These are phyloP conservation scores for Rugonectria rugulosa DNA, from an alignment of 2,329 filamentous ascomycete genomes.

Conservation along the genomic window DNA sequence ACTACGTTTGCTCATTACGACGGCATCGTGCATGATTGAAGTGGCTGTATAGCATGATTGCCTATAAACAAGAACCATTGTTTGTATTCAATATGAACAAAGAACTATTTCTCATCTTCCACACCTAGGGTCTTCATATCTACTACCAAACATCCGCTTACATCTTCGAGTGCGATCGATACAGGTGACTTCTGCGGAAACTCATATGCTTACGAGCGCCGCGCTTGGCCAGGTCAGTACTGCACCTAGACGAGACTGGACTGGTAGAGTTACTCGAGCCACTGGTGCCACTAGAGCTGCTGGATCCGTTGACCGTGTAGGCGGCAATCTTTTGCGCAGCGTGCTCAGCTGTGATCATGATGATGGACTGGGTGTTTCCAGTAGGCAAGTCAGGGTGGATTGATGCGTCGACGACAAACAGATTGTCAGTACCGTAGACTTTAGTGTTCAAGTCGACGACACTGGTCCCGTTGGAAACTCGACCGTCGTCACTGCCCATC, in stretches of 20 bases:
- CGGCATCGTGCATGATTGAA: too few relatives aligned
- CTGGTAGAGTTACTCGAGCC: constrained; percentile 24
- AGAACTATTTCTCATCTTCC: too few relatives aligned
- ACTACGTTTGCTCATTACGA: too few relatives aligned
- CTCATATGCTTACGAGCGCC: neutral
- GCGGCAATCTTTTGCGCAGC: constrained; percentile 37
- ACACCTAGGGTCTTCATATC: too few relatives aligned
- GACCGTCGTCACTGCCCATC: constrained; percentile 60
- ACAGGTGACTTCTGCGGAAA: too few relatives aligned
- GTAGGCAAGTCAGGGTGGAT: constrained; percentile 61
- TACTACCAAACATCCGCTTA: too few relatives aligned
- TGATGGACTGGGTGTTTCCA: constrained; percentile 39
- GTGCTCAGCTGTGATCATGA: constrained; percentile 39
- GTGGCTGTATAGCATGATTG: too few relatives aligned
- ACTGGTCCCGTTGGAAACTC: constrained; percentile 52
- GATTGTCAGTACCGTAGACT: constrained; percentile 67
- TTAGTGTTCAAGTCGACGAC: constrained; percentile 65
- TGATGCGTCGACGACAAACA: constrained; percentile 68
- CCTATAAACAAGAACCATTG: too few relatives aligned
- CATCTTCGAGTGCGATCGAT: too few relatives aligned
- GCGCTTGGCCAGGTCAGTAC: neutral
- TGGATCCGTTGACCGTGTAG: constrained; percentile 15
- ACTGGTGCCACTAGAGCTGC: constrained; percentile 27
- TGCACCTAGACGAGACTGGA: neutral
- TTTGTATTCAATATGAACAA: too few relatives aligned